Evolutionary conservation across 805 yeast genomes (phyloP).

Genomic region (Yarrowia sp.): DNA sequence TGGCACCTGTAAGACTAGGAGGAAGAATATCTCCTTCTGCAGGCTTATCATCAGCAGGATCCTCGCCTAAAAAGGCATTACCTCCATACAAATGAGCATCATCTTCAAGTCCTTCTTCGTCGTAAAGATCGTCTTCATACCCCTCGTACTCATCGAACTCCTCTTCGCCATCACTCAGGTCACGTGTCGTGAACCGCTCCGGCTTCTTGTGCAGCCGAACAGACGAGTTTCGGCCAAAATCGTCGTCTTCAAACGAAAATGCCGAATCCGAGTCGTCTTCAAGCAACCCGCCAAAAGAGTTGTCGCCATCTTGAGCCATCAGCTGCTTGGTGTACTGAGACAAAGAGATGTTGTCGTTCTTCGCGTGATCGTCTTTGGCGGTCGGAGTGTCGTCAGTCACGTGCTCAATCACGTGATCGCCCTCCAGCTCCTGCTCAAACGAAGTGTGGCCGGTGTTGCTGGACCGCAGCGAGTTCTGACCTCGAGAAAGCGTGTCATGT

Average conservation of each 20-base stretch:
- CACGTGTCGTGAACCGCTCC: constrained; percentile 2
- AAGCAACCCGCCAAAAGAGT: background rate
- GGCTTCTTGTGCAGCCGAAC: constrained; percentile 35
- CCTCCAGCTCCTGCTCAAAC: background rate
- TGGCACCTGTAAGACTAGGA: background rate
- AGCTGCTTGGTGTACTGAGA: constrained; percentile 7
- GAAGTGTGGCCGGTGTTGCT: constrained; percentile 31
- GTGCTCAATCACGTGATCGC: background rate
- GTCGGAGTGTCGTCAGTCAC: background rate
- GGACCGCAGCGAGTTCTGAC: constrained; percentile 4
- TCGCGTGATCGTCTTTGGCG: too few relatives aligned
- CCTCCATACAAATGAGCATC: constrained; percentile 22
- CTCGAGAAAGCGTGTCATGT: constrained; percentile 11
- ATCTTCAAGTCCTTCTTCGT: constrained; percentile 5
- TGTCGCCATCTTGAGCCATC: background rate
- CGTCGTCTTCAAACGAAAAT: constrained; percentile 36
- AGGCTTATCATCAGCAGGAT: background rate
- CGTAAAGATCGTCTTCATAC: constrained; percentile 3
- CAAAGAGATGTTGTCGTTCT: background rate
- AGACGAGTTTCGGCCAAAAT: constrained; percentile 34
- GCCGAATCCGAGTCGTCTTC: constrained; percentile 24
- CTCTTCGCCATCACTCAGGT: constrained; percentile 12
- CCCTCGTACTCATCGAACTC: constrained; percentile 1
- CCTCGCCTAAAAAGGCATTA: constrained; percentile 3
- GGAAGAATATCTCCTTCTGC: constrained; percentile 3